Base-by-base conservation (phyloP, 495 filamentous ascomycete genomes). In the Choiromyces venosus region DNA sequence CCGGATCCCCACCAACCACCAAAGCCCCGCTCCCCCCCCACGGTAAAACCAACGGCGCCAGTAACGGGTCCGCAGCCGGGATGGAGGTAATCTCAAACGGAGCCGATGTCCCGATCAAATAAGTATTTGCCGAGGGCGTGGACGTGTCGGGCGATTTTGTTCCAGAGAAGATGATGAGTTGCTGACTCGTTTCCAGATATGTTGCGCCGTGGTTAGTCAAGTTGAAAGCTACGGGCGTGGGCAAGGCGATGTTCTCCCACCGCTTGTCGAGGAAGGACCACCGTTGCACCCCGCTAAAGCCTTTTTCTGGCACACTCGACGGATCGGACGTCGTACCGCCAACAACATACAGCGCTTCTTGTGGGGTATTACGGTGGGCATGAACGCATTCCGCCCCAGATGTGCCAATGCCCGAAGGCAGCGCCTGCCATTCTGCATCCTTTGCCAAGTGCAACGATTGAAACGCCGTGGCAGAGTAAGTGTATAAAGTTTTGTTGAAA, bases 131-230 rank as follows among this genome's bases (percentile, higher is more conserved):
- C 4, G 91, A 92, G 1, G 87, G 82, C 14, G 79, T 81, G 61
- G 66, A 56, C 42, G 73, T 76, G 65, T 80, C 72, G 16, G 80
- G 67, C 87, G 87, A 79, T 88, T 85, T 74, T 88, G 89, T 87
- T 44, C 95, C 95, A 35, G 89, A 92, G 81, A 95, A 99, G 16
- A 97, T 83, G 52, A 97, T 84, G 68, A 98, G 91, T 19, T 88
- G 86, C 65, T 89, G 86, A 21, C 88, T 88, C 61, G 85, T 83
- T 76, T 90, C 86, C 35, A 99, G 81, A 80, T 92, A 99, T 14
- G 87, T 87, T 19, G 91, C 92, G 73, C 88, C 89, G 80, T 99
- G 95, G 36, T 79, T 74, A 39, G 74, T 77, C 37, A 81, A 89
- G 77, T 93, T 88, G 76, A 89, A 85, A 39, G 92, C 88, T 33